Evolutionary conservation across 352 stramenopile genomes (phyloP).

Genomic region (Phytophthora litchii): DNA sequence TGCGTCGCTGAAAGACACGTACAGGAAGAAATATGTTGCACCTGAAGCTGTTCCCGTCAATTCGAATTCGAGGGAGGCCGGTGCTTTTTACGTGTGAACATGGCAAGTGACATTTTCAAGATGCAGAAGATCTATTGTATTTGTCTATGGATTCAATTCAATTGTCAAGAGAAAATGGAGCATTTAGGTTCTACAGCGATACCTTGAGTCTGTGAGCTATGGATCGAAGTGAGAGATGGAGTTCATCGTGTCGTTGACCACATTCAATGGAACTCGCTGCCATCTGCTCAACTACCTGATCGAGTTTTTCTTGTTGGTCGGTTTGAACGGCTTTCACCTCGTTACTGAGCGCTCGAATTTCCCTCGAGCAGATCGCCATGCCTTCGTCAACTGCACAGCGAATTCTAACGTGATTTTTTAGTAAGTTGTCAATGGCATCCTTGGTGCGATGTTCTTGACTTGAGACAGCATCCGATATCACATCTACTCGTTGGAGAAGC

Average conservation of each 20-base stretch:
- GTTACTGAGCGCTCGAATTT: constrained; percentile 53
- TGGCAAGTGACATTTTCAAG: not conserved
- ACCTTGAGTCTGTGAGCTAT: constrained; percentile 53
- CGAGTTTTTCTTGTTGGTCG: constrained; percentile 46
- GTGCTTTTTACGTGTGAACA: constrained; percentile 50
- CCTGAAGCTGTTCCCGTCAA: constrained; percentile 41
- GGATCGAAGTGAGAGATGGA: constrained; percentile 44
- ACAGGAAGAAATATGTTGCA: constrained; percentile 75
- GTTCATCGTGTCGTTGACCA: constrained; percentile 38
- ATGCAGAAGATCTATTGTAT: constrained; percentile 18
- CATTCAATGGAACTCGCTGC: constrained; percentile 38
- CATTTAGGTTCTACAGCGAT: constrained; percentile 25
- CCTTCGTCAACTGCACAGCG: constrained; percentile 58
- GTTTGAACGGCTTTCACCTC: constrained; percentile 39
- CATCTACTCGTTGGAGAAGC: constrained; percentile 51
- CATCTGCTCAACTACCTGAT: constrained; percentile 43
- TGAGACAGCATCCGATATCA: constrained; percentile 39
- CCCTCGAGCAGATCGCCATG: constrained; percentile 61
- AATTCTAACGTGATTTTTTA: constrained; percentile 63
- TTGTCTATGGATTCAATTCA: constrained; percentile 7
- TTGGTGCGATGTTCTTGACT: constrained; percentile 52
- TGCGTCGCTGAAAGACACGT: constrained; percentile 71
- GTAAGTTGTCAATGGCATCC: constrained; percentile 44
- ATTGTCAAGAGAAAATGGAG: not conserved
- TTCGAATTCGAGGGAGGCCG: constrained; percentile 13